phyloP scores from a whole-genome alignment of 257 asterid species.

The Fraxinus americana region DNA sequence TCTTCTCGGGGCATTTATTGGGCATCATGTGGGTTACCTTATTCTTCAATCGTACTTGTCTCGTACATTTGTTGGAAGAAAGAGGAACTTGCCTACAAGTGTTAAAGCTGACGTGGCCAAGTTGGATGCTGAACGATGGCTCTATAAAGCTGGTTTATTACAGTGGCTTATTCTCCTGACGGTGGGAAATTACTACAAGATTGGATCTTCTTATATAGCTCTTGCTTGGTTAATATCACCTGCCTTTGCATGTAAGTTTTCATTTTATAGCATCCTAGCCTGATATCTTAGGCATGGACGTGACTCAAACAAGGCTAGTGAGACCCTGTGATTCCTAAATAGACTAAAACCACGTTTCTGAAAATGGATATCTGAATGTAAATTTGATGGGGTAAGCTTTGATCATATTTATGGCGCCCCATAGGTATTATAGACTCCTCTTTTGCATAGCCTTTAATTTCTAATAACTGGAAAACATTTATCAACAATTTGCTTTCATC shows the following conservation, averaged over 20 bases:
- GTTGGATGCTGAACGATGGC: conserved; percentile 97
- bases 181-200: conserved; percentile 67
- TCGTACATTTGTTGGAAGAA: conserved; percentile 39
- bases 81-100: conserved; percentile 49
- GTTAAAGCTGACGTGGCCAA: conserved; percentile 58
- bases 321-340: background rate
- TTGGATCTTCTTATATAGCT: conserved; percentile 83
- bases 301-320: background rate
- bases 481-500: conserved; percentile 15
- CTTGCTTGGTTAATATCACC: conserved; percentile 84
- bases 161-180: conserved; percentile 81
- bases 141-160: conserved; percentile 75
- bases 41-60: conserved; percentile 57
- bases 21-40: conserved; percentile 81
- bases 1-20: conserved; percentile 81
- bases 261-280: conserved; percentile 12
- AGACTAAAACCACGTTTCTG: background rate
- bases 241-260: conserved; percentile 93
- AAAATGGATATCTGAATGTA: background rate
- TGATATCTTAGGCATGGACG: conserved; percentile 8
- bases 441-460: conserved; percentile 14
- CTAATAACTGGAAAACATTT: conserved; percentile 10
- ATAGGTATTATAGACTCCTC: background rate
- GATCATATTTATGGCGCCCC: background rate
- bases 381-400: background rate